Conservation (phyloP, 1,139 yeast species). For the Kodamaea plutei region DNA sequence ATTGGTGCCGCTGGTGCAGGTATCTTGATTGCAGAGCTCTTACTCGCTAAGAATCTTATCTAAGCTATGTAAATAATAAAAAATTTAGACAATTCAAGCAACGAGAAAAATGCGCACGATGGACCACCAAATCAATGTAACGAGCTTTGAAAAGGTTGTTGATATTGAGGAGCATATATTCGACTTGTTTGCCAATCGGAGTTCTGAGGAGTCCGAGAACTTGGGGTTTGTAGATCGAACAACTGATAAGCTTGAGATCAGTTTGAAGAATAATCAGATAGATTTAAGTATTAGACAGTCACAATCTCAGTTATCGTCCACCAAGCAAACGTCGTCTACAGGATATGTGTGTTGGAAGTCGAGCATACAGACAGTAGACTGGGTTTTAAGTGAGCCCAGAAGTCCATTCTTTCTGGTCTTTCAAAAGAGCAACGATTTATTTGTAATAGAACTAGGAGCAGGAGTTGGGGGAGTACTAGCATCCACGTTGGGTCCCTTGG, state of each 20-base stretch:
- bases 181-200: constrained; percentile 40
- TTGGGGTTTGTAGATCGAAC: constrained; percentile 49
- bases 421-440: constrained; percentile 12
- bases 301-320: constrained; percentile 37
- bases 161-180: constrained; percentile 43
- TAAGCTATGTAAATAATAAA: constrained; percentile 27
- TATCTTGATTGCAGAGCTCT: constrained; percentile 86
- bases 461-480: constrained; percentile 62
- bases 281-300: constrained; percentile 41
- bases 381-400: constrained; percentile 34
- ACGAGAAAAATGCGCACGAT: too few species aligned
- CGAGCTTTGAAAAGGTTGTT: too few species aligned
- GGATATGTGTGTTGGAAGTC: constrained; percentile 68
- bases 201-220: constrained; percentile 29
- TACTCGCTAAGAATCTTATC: constrained; percentile 71
- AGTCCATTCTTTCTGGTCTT: constrained; percentile 22
- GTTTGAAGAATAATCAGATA: constrained; percentile 26
- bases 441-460: constrained; percentile 60
- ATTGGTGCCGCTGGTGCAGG: constrained; percentile 99
- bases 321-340: constrained; percentile 47
- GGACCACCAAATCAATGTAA: too few species aligned
- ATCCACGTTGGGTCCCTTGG: constrained; percentile 36
- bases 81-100: too few species aligned
- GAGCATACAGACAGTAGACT: constrained; percentile 48
- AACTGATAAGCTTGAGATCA: constrained; percentile 24